These are phyloP conservation scores for Spergularia bocconei DNA, from an alignment of 148 eudicot species.

Conservation along the genomic window DNA sequence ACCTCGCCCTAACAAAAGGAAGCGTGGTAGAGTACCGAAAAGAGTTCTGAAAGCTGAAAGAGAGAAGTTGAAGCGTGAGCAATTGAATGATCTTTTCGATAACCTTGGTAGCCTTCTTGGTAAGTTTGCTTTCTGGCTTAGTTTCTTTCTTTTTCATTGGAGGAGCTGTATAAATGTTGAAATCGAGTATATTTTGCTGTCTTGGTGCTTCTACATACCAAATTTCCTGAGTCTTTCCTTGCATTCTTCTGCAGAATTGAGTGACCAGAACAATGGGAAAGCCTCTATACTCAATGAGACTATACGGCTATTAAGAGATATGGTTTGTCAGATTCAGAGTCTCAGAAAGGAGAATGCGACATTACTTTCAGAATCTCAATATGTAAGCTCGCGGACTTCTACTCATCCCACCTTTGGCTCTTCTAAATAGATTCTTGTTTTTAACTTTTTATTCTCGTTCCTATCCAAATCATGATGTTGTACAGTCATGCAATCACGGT, in stretches of 20 bases:
- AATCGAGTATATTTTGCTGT: neutral
- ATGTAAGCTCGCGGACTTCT: slow-evolving; percentile 47
- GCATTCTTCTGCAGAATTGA: slow-evolving; percentile 46
- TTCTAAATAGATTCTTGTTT: neutral
- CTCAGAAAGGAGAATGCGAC: slow-evolving; percentile 68
- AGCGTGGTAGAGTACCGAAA: slow-evolving; percentile 51
- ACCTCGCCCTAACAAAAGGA: slow-evolving; percentile 45
- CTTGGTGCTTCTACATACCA: neutral
- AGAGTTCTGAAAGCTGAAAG: slow-evolving; percentile 75
- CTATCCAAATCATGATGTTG: neutral
- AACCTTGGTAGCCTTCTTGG: slow-evolving; percentile 72
- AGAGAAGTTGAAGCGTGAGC: slow-evolving; percentile 84
- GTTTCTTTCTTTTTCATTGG: neutral
- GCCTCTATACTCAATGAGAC: slow-evolving; percentile 67
- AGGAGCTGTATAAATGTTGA: neutral
- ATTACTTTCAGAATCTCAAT: slow-evolving; percentile 70
- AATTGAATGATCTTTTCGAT: slow-evolving; percentile 74
- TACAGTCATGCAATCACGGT: neutral
- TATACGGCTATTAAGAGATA: slow-evolving; percentile 52
- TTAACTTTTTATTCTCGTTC: neutral
- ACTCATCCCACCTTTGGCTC: neutral
- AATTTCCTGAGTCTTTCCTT: neutral
- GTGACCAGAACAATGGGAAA: slow-evolving; percentile 62
- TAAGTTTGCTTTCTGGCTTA: slow-evolving; percentile 29
- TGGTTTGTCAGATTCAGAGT: slow-evolving; percentile 48